Conservation (phyloP, 306 rosid genomes). For the Begonia fuchsioides region DNA sequence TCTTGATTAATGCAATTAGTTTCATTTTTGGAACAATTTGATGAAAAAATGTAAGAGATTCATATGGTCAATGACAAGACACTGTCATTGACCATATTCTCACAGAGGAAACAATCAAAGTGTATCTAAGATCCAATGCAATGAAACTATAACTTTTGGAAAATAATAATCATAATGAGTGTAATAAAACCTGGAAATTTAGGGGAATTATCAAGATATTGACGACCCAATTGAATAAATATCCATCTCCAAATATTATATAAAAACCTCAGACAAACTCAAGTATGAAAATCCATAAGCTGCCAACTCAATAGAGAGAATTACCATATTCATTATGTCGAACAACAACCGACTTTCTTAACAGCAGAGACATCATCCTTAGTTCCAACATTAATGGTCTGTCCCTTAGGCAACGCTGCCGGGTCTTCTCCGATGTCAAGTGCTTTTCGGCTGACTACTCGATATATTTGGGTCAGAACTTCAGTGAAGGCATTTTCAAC, state of each 20-base stretch:
- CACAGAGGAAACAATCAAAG: no score
- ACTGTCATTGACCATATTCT: no score
- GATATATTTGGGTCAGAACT: constrained; percentile 27
- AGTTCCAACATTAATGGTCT: constrained; percentile 25
- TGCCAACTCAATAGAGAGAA: not conserved
- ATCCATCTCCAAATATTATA: not conserved
- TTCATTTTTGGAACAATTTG: no score
- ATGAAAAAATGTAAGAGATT: no score
- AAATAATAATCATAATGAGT: no score
- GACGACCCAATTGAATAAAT: no score
- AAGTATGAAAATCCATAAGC: not conserved
- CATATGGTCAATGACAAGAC: no score
- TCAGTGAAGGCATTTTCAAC: constrained; percentile 36
- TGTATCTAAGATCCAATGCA: no score
- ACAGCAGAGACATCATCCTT: constrained; percentile 42
- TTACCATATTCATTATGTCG: constrained; percentile 12
- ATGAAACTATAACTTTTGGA: no score
- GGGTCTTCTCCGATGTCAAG: constrained; percentile 31
- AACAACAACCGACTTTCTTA: constrained; percentile 32
- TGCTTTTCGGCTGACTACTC: constrained; percentile 28
- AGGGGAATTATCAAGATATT: no score
- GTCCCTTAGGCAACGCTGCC: constrained; percentile 30
- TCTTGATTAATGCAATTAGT: not conserved
- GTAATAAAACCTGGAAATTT: no score
- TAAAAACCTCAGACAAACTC: not conserved